Evolutionary conservation across 257 asterid genomes (phyloP).

Genomic region (Solanum peruvianum): DNA sequence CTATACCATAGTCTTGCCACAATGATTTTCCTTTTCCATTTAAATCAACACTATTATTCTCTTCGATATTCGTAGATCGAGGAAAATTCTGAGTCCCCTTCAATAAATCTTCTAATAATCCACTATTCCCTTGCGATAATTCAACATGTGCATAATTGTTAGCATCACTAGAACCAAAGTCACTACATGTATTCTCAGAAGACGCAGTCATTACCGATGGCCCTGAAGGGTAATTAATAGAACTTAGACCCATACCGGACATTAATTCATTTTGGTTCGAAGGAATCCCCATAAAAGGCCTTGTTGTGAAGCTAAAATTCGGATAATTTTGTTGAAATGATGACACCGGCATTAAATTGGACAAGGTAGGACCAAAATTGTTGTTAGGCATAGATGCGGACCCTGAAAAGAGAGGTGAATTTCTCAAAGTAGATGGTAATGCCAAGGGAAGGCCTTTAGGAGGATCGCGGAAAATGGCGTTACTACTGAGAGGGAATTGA

Average conservation of each 20-base stretch:
- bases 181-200: conserved; percentile 6
- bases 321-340: conserved; percentile 11
- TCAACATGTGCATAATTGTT: conserved; percentile 15
- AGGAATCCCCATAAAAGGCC: neutral
- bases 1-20: conserved; percentile 1
- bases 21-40: neutral
- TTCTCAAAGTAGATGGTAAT: conserved; percentile 9
- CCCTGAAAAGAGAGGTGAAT: conserved; percentile 1
- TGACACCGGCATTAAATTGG: conserved; percentile 8
- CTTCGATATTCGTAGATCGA: neutral
- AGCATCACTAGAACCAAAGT: conserved; percentile 22
- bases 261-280: neutral
- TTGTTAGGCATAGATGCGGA: neutral
- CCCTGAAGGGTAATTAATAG: conserved; percentile 22
- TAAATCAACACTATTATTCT: neutral
- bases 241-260: neutral
- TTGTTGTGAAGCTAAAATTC: neutral
- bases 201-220: conserved; percentile 28
- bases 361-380: neutral
- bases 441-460: conserved; percentile 26
- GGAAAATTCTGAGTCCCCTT: conserved; percentile 27
- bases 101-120: conserved; percentile 44
- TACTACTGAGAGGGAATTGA: neutral
- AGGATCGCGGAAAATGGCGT: conserved; percentile 11
- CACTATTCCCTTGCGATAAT: conserved; percentile 18